Conservation (phyloP, 805 yeast genomes). For the Maudiozyma serrabonitensis region DNA sequence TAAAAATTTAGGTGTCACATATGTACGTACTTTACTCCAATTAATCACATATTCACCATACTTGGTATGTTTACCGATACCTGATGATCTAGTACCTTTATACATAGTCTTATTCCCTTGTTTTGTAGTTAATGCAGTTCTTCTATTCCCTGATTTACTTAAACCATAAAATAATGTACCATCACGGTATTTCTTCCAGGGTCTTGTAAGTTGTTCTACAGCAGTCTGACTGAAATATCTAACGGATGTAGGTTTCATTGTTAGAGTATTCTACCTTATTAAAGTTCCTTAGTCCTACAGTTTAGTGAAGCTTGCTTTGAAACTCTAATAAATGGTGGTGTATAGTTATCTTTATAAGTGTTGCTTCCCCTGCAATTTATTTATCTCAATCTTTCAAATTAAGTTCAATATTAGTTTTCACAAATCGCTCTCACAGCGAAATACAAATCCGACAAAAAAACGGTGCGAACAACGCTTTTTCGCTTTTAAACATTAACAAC, state of each 20-base stretch:
- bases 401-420: no score
- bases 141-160: slow-evolving; percentile 70
- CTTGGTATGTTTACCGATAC: slow-evolving; percentile 72
- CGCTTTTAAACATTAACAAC: no score
- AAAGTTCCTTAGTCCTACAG: not conserved
- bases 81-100: slow-evolving; percentile 94
- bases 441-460: no score
- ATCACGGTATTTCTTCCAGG: slow-evolving; percentile 81
- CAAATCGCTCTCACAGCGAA: no score
- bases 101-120: slow-evolving; percentile 90
- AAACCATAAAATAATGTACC: slow-evolving; percentile 78
- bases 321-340: no score
- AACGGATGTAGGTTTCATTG: slow-evolving; percentile 43
- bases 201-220: slow-evolving; percentile 51
- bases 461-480: no score
- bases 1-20: slow-evolving; percentile 58
- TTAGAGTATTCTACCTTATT: not conserved
- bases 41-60: slow-evolving; percentile 68
- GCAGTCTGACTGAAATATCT: slow-evolving; percentile 40
- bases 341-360: no score
- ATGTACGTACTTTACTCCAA: slow-evolving; percentile 84
- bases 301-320: no score
- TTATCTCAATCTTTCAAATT: no score
- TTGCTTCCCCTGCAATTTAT: no score
- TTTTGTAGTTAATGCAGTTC: slow-evolving; percentile 78